phyloP scores from a whole-genome alignment of 148 eudicot species.

The Fagopyrum tataricum region DNA sequence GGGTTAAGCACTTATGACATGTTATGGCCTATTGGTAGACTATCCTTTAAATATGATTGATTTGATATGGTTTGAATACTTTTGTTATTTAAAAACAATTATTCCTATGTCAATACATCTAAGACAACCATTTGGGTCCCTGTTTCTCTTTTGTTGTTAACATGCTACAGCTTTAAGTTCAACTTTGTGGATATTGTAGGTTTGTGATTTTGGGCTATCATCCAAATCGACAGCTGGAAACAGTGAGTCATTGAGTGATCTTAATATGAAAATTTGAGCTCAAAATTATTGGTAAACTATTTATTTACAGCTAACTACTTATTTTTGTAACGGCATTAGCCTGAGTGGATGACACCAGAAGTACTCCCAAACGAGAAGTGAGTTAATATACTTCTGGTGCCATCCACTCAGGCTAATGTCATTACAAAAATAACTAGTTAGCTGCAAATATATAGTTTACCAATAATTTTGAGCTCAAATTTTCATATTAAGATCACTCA shows the following conservation, averaged over 20 bases:
- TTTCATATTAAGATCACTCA: no score
- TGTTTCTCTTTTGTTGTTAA: neutral
- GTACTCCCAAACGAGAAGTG: constrained; percentile 98
- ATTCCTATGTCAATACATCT: neutral
- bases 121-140: neutral
- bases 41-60: no score
- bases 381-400: constrained; percentile 92
- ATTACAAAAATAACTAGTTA: constrained; percentile 19
- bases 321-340: constrained; percentile 37
- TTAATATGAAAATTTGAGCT: neutral
- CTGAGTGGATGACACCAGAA: constrained; percentile 99
- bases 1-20: no score
- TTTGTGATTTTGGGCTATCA: no score
- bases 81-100: neutral
- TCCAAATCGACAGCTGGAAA: no score
- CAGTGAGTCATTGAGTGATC: no score
- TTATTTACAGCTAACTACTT: constrained; percentile 19
- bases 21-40: no score
- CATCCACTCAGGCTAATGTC: constrained; percentile 95
- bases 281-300: no score
- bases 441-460: constrained; percentile 19
- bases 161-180: no score
- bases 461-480: no score
- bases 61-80: neutral
- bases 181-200: no score